A percentile compares a stretch with the other conserved stretches of the same genome.
phyloP scores from a whole-genome alignment of 768 basidiomycete species.

The Russula sp. region DNA sequence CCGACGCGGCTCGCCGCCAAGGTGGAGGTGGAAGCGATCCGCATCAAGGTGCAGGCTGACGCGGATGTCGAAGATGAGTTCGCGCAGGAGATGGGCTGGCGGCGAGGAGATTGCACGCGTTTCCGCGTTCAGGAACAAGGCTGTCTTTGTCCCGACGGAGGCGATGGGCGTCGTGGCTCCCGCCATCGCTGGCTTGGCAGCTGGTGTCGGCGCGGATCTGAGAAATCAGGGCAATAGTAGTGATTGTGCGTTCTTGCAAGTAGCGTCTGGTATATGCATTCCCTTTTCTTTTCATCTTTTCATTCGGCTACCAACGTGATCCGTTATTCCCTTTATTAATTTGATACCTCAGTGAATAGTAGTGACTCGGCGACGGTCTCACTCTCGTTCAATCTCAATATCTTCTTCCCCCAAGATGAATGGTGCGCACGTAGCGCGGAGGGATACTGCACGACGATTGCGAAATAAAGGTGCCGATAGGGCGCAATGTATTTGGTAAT shows the following conservation, averaged over 20 bases:
- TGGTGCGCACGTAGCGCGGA: not conserved
- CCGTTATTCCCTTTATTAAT: not conserved
- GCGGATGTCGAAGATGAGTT: slow-evolving; percentile 53
- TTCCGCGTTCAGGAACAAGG: slow-evolving; percentile 59
- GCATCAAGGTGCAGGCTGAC: slow-evolving; percentile 60
- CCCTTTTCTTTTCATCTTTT: not conserved
- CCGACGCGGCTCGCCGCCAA: slow-evolving; percentile 70
- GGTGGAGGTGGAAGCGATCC: slow-evolving; percentile 66
- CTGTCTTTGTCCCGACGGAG: slow-evolving; percentile 66
- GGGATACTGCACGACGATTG: not conserved
- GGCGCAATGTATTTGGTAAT: not conserved
- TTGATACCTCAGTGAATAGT: not conserved
- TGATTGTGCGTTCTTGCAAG: not conserved
- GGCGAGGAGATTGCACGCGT: slow-evolving; percentile 62
- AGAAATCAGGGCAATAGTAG: not conserved
- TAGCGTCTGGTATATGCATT: not conserved
- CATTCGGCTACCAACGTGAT: not conserved
- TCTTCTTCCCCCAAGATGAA: not conserved
- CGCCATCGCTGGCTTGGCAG: slow-evolving; percentile 66
- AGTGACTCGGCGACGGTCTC: not conserved
- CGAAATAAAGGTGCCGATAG: not conserved
- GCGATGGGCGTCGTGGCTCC: slow-evolving; percentile 48
- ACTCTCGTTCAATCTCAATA: not conserved
- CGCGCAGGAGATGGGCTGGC: slow-evolving; percentile 71
- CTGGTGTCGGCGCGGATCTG: slow-evolving; percentile 45